These are phyloP conservation scores for Acorus calamus DNA, from an alignment of 106 monocot species.

Conservation along the genomic window DNA sequence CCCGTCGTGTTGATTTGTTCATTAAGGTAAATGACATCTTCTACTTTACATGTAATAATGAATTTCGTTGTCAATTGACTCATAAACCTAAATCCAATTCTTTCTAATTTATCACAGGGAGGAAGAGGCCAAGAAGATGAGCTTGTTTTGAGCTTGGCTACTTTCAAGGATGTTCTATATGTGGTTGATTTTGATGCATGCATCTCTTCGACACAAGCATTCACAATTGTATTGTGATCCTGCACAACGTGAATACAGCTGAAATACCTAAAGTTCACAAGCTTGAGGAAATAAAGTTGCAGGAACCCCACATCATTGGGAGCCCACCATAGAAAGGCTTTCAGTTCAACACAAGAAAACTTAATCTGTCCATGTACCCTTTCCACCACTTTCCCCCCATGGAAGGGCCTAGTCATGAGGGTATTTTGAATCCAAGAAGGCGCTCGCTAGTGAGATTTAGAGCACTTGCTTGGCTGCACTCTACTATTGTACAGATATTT, in stretches of 20 bases:
- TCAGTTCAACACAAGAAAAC: conserved; percentile 2
- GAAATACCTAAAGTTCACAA: conserved; percentile 1
- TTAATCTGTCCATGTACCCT: conserved; percentile 28
- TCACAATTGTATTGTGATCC: conserved; percentile 50
- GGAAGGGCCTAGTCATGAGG: conserved; percentile 51
- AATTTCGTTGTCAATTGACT: too few species aligned
- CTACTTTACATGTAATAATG: too few species aligned
- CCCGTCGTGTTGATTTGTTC: conserved; percentile 40
- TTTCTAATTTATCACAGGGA: conserved; percentile 44
- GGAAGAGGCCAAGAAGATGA: conserved; percentile 17
- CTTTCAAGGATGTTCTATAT: conserved; percentile 58
- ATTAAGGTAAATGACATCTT: conserved; percentile 38
- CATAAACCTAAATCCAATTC: too few species aligned
- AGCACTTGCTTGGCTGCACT: too few species aligned
- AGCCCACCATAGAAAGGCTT: background rate
- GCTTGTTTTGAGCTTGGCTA: conserved; percentile 56
- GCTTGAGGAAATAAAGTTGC: too few species aligned
- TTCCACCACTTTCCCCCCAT: conserved; percentile 50
- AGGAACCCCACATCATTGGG: too few species aligned
- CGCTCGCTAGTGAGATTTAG: too few species aligned
- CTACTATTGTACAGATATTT: too few species aligned
- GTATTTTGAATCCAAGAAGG: too few species aligned
- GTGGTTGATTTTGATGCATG: conserved; percentile 59
- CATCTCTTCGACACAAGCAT: conserved; percentile 59
- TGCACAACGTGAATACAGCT: conserved; percentile 34